These are phyloP conservation scores for Hygrocybe punicea DNA, from an alignment of 768 basidiomycete species.

Conservation along the genomic window DNA sequence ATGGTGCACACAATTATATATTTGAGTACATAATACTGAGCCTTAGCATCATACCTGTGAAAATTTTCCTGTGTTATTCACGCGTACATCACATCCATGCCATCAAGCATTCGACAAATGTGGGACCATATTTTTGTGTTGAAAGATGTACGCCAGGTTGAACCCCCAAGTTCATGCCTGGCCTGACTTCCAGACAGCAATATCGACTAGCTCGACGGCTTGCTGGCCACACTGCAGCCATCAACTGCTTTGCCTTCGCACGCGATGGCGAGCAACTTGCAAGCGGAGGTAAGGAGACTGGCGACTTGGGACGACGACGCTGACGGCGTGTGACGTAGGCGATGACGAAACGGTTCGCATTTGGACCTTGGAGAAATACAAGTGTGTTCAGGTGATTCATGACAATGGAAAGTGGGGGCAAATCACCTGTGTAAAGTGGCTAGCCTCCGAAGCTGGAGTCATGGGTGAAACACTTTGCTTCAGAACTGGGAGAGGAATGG, in stretches of 20 bases:
- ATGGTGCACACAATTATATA: not conserved
- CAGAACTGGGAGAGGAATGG: not conserved
- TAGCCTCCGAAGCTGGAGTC: not conserved
- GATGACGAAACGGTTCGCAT: not conserved
- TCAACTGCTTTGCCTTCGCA: slow-evolving; percentile 1
- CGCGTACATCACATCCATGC: not conserved
- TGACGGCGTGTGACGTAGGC: not conserved
- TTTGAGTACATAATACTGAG: not conserved
- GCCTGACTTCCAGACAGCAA: not conserved
- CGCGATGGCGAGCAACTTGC: not conserved
- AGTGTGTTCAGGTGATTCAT: not conserved
- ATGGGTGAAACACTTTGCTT: not conserved
- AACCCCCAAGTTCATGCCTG: not conserved
- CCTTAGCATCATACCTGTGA: too few species aligned
- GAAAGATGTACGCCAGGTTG: not conserved
- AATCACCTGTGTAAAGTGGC: not conserved
- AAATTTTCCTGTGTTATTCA: too few species aligned
- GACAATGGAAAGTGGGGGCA: not conserved
- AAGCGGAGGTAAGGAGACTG: not conserved
- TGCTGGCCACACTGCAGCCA: not conserved
- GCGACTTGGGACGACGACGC: not conserved
- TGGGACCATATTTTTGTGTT: not conserved
- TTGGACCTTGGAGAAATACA: not conserved
- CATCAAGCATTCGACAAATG: not conserved
- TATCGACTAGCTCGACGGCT: not conserved